Evolutionary conservation across 192 early-diverging fungal genomes (phyloP), one percentile per base, ranked within the genome.

Genomic region (Entophlyctis luteolus): DNA sequence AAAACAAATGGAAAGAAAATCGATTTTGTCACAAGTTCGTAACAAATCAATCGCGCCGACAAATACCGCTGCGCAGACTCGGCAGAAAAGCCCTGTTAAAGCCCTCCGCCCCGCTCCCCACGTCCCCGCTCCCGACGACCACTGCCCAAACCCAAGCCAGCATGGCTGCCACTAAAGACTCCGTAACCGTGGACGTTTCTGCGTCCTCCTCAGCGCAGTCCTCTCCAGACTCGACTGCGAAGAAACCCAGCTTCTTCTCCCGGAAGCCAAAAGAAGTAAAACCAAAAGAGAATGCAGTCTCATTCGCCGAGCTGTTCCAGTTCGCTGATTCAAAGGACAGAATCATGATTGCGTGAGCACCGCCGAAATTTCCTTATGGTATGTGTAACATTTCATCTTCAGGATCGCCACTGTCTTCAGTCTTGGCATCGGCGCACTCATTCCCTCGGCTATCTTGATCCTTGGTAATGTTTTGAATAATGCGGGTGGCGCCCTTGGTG

Each of bases 351-450:
- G 47, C 1, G 70, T 71, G 33, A 48, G 62, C 66, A 37, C 50
- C 14, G 12, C 46, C 1, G 45, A 48, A 31, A 33, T 8, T 31
- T 28, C 1, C 48, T 3, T 20, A 20, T 33, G 12, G 16, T 35
- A 28, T 48, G 8, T 12, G 4, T 33, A 10, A 25, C 6, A 10
- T 4, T 34, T 12, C 4, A 23, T 56, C 10, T 12, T 59, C 25
- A 71, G 70, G 27, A 33, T 71, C 49, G 70, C 48, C 6, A 45
- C 35, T 10, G 29, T 71, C 33, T 71, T 68, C 42, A 27, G n/a
- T 28, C 20, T 57, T 10, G 70, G 48, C 18, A 71, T 71, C 20
- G 70, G 70, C 14, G 70, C 70, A 12, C 39, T 71, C 10, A 56
- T 71, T 42, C 70, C 70, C 16, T 45, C 35, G 27, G 39, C 70